phyloP scores from a whole-genome alignment of 2,329 filamentous ascomycete species.

The Neocucurbitaria cava region DNA sequence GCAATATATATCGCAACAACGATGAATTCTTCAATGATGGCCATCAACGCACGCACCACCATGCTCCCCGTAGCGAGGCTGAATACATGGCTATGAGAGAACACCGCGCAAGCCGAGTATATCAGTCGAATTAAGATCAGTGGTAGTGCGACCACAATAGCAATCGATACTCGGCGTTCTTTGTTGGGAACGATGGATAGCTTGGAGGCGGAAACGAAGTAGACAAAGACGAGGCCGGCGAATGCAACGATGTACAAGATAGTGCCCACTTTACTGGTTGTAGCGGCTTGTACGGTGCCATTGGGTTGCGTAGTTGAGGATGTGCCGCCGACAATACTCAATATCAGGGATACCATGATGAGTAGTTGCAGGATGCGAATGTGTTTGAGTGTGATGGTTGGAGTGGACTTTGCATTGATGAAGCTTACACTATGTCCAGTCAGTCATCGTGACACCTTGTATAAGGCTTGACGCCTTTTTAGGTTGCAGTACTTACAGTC shows the following conservation, averaged over 20 bases:
- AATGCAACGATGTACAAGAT: conserved; percentile 26
- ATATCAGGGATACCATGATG: conserved; percentile 42
- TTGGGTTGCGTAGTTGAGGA: conserved; percentile 15
- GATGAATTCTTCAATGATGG: conserved; percentile 27
- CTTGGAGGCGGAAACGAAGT: conserved; percentile 6
- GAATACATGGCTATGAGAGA: conserved; percentile 22
- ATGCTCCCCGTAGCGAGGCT: conserved; percentile 21
- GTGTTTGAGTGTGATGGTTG: conserved; percentile 25
- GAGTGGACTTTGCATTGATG: conserved; percentile 19
- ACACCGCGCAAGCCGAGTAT: conserved; percentile 22
- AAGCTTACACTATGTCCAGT: conserved; percentile 12
- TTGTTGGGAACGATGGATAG: conserved; percentile 7
- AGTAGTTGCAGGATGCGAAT: conserved; percentile 43
- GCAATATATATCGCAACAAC: conserved; percentile 24
- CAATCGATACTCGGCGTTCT: conserved; percentile 21
- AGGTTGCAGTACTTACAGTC: conserved; percentile 33
- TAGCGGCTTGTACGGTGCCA: conserved; percentile 21
- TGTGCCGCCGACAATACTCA: conserved; percentile 39
- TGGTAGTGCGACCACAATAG: conserved; percentile 22
- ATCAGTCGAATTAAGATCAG: conserved; percentile 26
- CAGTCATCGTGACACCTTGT: background rate
- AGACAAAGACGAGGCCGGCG: conserved; percentile 13
- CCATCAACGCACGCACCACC: conserved; percentile 18
- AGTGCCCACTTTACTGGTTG: conserved; percentile 21
- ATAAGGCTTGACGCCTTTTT: background rate